Evolutionary conservation across 2,329 filamentous ascomycete genomes (phyloP), one percentile per base, ranked within the genome.

Genomic region (Aspergillus tubingensis): DNA sequence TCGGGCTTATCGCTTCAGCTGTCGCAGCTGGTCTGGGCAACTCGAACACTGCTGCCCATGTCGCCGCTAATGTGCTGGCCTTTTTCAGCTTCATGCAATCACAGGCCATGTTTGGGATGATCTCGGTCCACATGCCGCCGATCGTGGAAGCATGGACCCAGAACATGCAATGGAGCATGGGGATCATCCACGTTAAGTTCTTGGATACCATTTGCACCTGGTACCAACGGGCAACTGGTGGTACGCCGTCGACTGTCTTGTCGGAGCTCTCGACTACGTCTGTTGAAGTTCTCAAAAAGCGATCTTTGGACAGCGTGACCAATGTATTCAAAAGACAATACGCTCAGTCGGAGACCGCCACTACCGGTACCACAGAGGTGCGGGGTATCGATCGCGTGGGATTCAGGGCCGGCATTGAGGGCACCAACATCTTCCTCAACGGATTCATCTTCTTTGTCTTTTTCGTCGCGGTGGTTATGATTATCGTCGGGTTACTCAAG

Each of bases 91-190:
- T 95, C 78, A 96, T 97, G 83, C 94, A 97, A 78, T 87, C 91
- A 3, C 92, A 96, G 77, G 92, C 93, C 32, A 92, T 97, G 77
- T 83, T 96, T 69, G 93, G 93, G 63, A 88, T 96, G 77, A 91
- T 88, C 54, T 86, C 89, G n/a, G 89, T 96, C 6, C 82, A 84
- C 44, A 84, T 96, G 55, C 94, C 94, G 6, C 93, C 93, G 0
- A 91, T 96, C 62, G 93, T 96, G 54, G 85, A 90, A 70, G 85
- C 92, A 0, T 97, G 94, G 93, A 96, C 92, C 2, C 93, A 96
- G 79, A 93, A 97, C 78, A 96, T 97, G 79, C 91, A 96, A 74
- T 97, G 93, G 93, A 95, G 90, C 71, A 95, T 97, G 91, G 94
- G 93, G 67, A 92, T 97, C 69, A 96, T 97, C 69, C 85, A 85